Evolutionary conservation across 2,329 filamentous ascomycete species (phyloP), one percentile per base, ranked within the genome.

Genomic region (Elsinoe perseae): DNA sequence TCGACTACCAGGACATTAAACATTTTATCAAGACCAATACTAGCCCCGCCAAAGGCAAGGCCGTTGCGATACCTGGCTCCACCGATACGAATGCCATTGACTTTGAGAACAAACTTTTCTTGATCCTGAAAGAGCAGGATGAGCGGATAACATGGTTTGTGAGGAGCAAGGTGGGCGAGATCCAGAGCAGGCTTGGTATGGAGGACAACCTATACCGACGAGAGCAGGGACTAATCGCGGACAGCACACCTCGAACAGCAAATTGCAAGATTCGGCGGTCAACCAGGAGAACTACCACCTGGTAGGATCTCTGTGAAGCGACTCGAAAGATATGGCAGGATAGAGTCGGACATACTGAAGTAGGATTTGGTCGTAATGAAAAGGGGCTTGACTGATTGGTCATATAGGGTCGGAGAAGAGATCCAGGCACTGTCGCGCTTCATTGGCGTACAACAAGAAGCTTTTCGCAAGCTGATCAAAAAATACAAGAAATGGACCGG

Each of bases 401-500:
- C 21, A 7, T 36, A 28, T 62, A 78, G 75, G 61, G 87, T 85
- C 61, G 83, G 84, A 44, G 81, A 88, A 61, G 88, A 93, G 61
- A 82, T 89, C 55, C 79, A 81, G 55, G 80, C 81, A 3, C 75
- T 93, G 4, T 79, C 81, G 32, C 82, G 87, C 40, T 95, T 92
- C 64, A 80, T 85, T 60, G 78, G 80, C 58, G 85, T 86, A 1
- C 89, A 95, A 66, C 77, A 84, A 8, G 80, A 85, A 3, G 89
- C 86, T 3, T 91, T 95, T 64, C 80, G 82, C 56, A 95, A 95
- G 72, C 84, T 95, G 34, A 74, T 91, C 30, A 93, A 92, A 69
- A 95, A 95, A 68, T 92, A 93, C 72, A 75, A 85, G 78, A 91
- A 90, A 78, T 93, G 89, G 89, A 92, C 88, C 2, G 83, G 83